phyloP scores from a whole-genome alignment of 768 basidiomycete genomes.

The Pleurotus salmoneostramineus region DNA sequence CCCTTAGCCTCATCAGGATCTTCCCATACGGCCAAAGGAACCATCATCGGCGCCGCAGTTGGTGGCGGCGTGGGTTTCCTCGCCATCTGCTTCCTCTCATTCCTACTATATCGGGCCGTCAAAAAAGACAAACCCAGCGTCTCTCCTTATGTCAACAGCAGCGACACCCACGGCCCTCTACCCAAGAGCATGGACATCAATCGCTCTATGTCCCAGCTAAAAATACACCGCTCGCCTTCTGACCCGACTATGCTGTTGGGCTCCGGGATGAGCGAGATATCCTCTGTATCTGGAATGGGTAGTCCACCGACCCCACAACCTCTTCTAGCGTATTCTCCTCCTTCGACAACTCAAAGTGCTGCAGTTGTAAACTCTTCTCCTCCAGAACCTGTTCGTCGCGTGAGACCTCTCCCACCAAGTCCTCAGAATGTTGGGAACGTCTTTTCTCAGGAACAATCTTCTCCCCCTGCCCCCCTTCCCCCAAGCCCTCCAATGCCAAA shows the following conservation, averaged over 20 bases:
- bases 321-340: background rate
- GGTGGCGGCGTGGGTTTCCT: slow-evolving; percentile 7
- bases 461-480: background rate
- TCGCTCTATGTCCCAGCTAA: slow-evolving; percentile 9
- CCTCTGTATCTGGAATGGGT: background rate
- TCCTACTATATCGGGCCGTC: slow-evolving; percentile 6
- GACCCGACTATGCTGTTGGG: background rate
- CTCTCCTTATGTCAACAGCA: background rate
- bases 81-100: slow-evolving; percentile 7
- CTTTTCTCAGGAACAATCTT: background rate
- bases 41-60: slow-evolving; percentile 9
- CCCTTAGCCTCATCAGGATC: background rate
- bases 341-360: background rate
- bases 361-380: background rate
- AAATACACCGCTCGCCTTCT: slow-evolving; percentile 2
- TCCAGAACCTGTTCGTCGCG: background rate
- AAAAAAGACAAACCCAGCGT: background rate
- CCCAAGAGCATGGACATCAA: background rate
- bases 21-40: background rate
- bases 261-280: background rate
- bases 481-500: background rate
- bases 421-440: background rate
- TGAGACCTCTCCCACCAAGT: slow-evolving; percentile 3
- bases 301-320: background rate
- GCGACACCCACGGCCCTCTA: background rate